Evolutionary conservation across 164 flowering plant genomes (phyloP), one percentile per base, ranked within the genome.

Genomic region (Vitis labrusca): DNA sequence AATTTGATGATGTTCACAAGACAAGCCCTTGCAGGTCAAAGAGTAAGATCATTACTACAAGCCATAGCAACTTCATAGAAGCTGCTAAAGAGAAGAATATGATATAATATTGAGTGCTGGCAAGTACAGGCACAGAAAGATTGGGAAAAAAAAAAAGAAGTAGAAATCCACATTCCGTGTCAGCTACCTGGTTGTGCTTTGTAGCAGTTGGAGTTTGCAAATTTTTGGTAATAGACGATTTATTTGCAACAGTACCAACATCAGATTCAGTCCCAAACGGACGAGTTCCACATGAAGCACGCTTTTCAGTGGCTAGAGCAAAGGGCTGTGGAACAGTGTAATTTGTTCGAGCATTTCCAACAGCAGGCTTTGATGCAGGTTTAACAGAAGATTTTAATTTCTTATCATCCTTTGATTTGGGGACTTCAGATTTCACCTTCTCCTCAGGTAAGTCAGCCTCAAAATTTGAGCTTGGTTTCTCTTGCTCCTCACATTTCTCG

Each of bases 271-370:
- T 16, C 50, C 63, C 81, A 55, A 44, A 37, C 65, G 78, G 74
- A 27, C 82, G 85, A 70, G 80, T 64, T 72, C 83, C 87, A 74
- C 16, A 30, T 19, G 88, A 83, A 73, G 98, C 92, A 73, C 98
- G 93, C 81, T 82, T 90, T 55, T 90, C 98, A 73, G 97, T 94
- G 56, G 93, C 97, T 71, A 89, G 65, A 64, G 94, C 65, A 85
- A 92, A 94, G 61, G 98, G 97, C 66, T 83, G 91, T 16, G 98
- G 97, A 78, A 92, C 83, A 62, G 98, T 92, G 77, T 69, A 84
- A 55, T 80, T 84, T 51, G 79, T 48, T 30, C 83, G 74, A 50
- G 62, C 74, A 76, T 61, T 88, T 66, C 79, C 81, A 72, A 16
- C 56, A 73, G 79, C 56, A 73, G 79, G 53, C 80, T 71, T 87